A percentile compares a stretch with the other conserved stretches of the same genome.
These are phyloP conservation scores for Solanum lycopersicoides DNA, from an alignment of 257 asterid genomes.

Conservation along the genomic window DNA sequence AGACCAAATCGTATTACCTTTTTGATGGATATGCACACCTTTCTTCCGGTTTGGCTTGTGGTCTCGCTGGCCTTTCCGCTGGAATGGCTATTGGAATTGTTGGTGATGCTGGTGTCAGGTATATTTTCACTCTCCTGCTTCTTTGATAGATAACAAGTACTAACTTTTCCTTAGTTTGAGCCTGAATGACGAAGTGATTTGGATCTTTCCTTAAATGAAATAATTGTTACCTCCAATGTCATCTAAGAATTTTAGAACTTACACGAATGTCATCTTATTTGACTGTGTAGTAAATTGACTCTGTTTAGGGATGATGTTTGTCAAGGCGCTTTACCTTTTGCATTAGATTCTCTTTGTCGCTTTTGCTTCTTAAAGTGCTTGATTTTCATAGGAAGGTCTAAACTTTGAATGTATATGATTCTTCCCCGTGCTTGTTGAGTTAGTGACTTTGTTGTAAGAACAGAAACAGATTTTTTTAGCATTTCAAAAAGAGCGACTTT, in stretches of 20 bases:
- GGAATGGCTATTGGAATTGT: constrained; percentile 31
- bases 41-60: not conserved
- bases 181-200: not conserved
- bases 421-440: not conserved
- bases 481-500: not conserved
- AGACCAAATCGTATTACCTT: not conserved
- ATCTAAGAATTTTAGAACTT: not conserved
- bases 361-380: not conserved
- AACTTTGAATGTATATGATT: not conserved
- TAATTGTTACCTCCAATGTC: not conserved
- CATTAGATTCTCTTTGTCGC: not conserved
- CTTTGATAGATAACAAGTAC: not conserved
- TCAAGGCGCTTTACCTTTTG: not conserved
- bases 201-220: not conserved
- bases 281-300: not conserved
- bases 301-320: not conserved
- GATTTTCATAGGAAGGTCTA: not conserved
- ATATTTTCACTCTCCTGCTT: not conserved
- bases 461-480: not conserved
- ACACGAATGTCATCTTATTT: not conserved
- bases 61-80: constrained; percentile 28
- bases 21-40: not conserved
- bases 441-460: not conserved
- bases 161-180: not conserved
- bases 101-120: constrained; percentile 18